phyloP scores from a whole-genome alignment of 2,329 filamentous ascomycete genomes.

The Thelonectria olida region DNA sequence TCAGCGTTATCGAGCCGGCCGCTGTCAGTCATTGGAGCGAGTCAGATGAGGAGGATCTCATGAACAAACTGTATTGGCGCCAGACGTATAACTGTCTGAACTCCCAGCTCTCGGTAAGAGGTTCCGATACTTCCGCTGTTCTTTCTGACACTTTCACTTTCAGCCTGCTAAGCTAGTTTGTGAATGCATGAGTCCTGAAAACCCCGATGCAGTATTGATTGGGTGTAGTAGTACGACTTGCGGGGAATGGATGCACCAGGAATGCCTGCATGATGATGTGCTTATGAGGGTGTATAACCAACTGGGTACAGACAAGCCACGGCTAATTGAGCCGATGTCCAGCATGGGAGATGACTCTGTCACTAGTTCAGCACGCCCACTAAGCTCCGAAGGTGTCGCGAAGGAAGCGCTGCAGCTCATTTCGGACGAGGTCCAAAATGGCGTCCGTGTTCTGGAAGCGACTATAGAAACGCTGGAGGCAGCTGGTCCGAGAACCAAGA shows the following conservation, averaged over 20 bases:
- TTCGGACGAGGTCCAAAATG: background rate
- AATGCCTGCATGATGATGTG: background rate
- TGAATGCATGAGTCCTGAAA: background rate
- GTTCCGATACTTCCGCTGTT: background rate
- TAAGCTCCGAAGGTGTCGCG: background rate
- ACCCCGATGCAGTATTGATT: background rate
- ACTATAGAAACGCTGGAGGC: background rate
- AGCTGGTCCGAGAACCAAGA: too few species aligned
- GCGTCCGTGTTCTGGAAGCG: background rate
- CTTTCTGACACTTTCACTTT: background rate
- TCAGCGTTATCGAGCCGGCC: background rate
- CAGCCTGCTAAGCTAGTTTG: background rate
- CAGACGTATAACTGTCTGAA: background rate
- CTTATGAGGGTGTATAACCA: background rate
- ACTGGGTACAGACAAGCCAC: background rate
- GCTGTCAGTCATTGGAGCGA: background rate
- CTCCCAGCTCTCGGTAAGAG: background rate
- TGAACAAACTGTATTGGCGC: background rate
- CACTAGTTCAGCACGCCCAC: background rate
- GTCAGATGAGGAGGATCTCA: background rate
- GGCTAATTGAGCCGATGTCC: background rate
- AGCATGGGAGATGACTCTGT: background rate
- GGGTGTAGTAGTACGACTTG: background rate
- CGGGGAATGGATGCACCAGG: too few species aligned
- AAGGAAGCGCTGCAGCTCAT: background rate